Evolutionary conservation across 2,329 filamentous ascomycete species (phyloP).

Genomic region (Cladosporium phlei): DNA sequence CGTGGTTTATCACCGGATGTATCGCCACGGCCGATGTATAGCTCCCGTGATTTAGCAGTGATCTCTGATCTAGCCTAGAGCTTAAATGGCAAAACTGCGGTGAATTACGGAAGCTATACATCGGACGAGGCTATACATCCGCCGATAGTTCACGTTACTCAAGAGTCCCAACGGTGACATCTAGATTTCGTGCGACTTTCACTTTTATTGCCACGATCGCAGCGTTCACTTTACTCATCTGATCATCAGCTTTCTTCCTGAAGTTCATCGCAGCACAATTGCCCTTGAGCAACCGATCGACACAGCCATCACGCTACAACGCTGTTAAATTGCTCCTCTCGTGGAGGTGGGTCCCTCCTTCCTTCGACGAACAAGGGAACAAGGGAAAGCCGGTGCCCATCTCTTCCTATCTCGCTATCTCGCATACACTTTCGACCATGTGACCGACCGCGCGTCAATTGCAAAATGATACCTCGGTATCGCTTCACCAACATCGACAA

Average conservation of each 20-base stretch:
- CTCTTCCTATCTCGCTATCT: conserved; percentile 1
- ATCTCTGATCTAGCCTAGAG: no score
- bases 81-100: no score
- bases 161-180: background rate
- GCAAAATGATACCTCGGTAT: conserved; percentile 6
- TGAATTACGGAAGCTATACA: no score
- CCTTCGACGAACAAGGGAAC: no score
- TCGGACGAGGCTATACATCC: no score
- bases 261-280: no score
- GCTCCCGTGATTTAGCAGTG: no score
- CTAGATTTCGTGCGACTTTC: background rate
- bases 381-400: background rate
- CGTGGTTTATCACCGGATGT: no score
- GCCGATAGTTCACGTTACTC: background rate
- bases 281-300: no score
- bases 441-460: conserved; percentile 5
- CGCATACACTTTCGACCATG: background rate
- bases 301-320: conserved; percentile 7
- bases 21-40: no score
- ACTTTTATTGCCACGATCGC: background rate
- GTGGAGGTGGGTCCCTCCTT: conserved; percentile 11
- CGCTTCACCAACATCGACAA: no score
- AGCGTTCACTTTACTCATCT: background rate
- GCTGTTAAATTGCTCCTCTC: conserved; percentile 6
- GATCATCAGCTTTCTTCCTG: background rate